Evolutionary conservation across 2,329 filamentous ascomycete genomes (phyloP).

Genomic region (Venturiaceae sp.): DNA sequence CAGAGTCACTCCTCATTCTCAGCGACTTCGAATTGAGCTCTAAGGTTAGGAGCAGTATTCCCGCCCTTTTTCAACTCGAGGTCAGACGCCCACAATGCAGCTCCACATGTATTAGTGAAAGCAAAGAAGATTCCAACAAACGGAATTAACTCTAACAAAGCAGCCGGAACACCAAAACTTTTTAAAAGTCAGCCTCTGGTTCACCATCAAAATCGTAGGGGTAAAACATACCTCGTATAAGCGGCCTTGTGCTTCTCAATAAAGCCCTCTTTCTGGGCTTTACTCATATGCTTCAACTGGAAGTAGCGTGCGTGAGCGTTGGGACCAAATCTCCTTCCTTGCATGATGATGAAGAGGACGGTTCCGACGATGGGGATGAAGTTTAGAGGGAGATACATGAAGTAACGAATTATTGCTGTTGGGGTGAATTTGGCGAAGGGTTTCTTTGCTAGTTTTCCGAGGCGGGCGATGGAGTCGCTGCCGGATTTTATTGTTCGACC

Average conservation of each 20-base stretch:
- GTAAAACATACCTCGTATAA: conserved; percentile 68
- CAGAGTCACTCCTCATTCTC: not conserved
- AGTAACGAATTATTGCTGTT: conserved; percentile 54
- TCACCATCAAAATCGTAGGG: conserved; percentile 25
- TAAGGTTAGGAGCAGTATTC: conserved; percentile 2
- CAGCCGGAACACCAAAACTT: conserved; percentile 61
- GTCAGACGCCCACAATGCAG: conserved; percentile 74
- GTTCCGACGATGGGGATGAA: conserved; percentile 88
- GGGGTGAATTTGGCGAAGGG: conserved; percentile 38
- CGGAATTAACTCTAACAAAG: conserved; percentile 69
- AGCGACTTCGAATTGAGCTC: not conserved
- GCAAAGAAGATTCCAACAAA: conserved; percentile 68
- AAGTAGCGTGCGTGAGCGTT: conserved; percentile 62
- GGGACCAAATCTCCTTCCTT: conserved; percentile 46
- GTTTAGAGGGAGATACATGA: conserved; percentile 84
- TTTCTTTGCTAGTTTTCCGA: conserved; percentile 42
- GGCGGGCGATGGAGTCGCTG: conserved; percentile 34
- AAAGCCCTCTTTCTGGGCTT: conserved; percentile 55
- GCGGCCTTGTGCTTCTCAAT: conserved; percentile 60
- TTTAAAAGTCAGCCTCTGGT: not conserved
- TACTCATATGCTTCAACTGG: conserved; percentile 77
- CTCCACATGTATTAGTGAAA: conserved; percentile 82
- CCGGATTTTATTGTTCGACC: conserved; percentile 56
- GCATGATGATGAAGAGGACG: conserved; percentile 65
- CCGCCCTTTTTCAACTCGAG: conserved; percentile 22